Evolutionary conservation across 179 eudicot genomes (phyloP), one percentile per base, ranked within the genome.

Genomic region (Carnegiea gigantea): DNA sequence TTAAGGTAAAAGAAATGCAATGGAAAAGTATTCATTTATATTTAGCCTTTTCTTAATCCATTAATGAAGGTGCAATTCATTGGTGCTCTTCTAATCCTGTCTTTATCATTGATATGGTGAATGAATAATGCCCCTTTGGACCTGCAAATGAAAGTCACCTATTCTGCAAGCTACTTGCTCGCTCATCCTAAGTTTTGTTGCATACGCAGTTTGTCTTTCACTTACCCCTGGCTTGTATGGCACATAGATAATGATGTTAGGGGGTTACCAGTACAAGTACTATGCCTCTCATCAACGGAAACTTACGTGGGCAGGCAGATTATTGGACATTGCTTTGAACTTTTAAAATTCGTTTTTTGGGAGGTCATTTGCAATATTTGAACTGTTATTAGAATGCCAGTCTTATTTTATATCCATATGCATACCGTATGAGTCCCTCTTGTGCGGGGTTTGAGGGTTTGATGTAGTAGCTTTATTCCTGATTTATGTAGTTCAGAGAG

Each of bases 1-100:
- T 87, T 44, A 90, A 93, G 86, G 98, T 94, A 80, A 87, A 51
- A 89, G 75, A 72, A n/a, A 57, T 78, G 65, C 71, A 24, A 70
- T 78, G 71, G 81, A 24, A 78, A 73, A 51, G 40, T 6, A 62
- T 53, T 43, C 12, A 33, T 21, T 20, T 1, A 11, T 20, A 13
- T 59, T 57, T 57, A 6, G 4, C 38, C 78, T 33, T 33, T 33
- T 33, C 36, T 10, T 48, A 4, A 14, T 48, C 46, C 75, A 24
- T 28, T 11, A 53, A 6, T 49, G n/a, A 51, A 12, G 24, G 4
- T 48, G 15, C 20, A 15, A 1, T n/a, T 65, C 14, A 9, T 12
- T 51, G 43, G 78, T 17, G 33, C 54, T 36, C 44, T 33, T 17
- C 20, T 54, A 33, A 13, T 30, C 6, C 5, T 36, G 2, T 60